Evolutionary conservation across 2,329 filamentous ascomycete genomes (phyloP).

Genomic region (Ceratocystis destructans): DNA sequence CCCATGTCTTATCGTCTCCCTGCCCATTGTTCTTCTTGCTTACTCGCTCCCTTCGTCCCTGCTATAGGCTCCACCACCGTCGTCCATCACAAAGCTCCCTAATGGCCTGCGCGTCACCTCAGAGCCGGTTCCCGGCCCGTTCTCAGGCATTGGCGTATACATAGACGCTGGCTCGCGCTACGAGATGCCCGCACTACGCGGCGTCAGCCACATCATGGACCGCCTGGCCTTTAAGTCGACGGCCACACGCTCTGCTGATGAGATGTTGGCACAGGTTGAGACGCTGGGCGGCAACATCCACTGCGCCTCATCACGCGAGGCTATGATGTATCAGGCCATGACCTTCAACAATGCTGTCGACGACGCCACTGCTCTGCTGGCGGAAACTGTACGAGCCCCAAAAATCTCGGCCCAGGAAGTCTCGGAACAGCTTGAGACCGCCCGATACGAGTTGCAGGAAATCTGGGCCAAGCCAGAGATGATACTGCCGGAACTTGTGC

Average conservation of each 20-base stretch:
- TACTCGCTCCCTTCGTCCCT: neutral
- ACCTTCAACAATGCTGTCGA: slow-evolving; percentile 92
- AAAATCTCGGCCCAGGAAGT: slow-evolving; percentile 78
- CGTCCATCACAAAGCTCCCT: slow-evolving; percentile 73
- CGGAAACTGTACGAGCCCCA: slow-evolving; percentile 85
- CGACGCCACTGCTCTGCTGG: slow-evolving; percentile 66
- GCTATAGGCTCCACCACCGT: slow-evolving; percentile 57
- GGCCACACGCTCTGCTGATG: slow-evolving; percentile 53
- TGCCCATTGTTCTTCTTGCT: neutral
- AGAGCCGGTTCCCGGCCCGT: slow-evolving; percentile 85
- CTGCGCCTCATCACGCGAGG: slow-evolving; percentile 87
- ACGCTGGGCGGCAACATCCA: slow-evolving; percentile 89
- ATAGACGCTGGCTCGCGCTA: slow-evolving; percentile 90
- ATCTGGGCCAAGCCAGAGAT: slow-evolving; percentile 97
- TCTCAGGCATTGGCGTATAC: slow-evolving; percentile 90
- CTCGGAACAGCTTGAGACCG: slow-evolving; percentile 71
- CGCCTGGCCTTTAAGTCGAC: slow-evolving; percentile 90
- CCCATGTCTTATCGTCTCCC: neutral
- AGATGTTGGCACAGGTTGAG: slow-evolving; percentile 80
- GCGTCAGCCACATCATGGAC: slow-evolving; percentile 93
- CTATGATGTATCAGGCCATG: slow-evolving; percentile 96
- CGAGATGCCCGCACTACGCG: slow-evolving; percentile 71
- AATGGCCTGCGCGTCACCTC: slow-evolving; percentile 93
- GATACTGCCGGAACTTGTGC: slow-evolving; percentile 86
- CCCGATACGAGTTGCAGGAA: slow-evolving; percentile 88